These are phyloP conservation scores for Fagopyrum homotropicum DNA, from an alignment of 148 eudicot genomes.

Conservation along the genomic window DNA sequence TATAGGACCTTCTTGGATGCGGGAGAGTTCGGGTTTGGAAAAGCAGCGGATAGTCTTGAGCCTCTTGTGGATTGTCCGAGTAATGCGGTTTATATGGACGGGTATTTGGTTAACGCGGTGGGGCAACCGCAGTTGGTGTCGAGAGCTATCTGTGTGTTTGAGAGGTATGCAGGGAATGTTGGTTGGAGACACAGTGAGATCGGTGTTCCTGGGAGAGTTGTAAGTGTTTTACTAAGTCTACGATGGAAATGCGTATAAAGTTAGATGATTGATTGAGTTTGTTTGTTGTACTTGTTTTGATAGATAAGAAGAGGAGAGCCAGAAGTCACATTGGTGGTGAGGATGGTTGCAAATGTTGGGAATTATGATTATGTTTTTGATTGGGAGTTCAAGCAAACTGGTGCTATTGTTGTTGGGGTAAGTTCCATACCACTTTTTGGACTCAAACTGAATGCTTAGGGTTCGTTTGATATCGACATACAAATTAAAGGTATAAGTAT, in stretches of 20 bases:
- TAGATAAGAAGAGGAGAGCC: slow-evolving; percentile 60
- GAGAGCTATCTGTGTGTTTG: slow-evolving; percentile 58
- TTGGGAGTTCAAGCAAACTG: slow-evolving; percentile 85
- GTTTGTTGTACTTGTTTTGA: slow-evolving; percentile 5
- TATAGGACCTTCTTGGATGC: slow-evolving; percentile 68
- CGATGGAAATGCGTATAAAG: not conserved
- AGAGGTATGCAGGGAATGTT: slow-evolving; percentile 52
- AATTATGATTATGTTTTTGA: slow-evolving; percentile 88
- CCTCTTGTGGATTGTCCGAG: slow-evolving; percentile 61
- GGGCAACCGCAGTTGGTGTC: slow-evolving; percentile 45
- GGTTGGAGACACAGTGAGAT: slow-evolving; percentile 85
- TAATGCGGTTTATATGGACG: slow-evolving; percentile 59
- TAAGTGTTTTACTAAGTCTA: slow-evolving; percentile 8
- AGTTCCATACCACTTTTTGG: slow-evolving; percentile 2
- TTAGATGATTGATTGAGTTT: not conserved
- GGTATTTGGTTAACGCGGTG: slow-evolving; percentile 51
- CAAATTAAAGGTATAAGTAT: too few relatives aligned
- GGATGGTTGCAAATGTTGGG: slow-evolving; percentile 87
- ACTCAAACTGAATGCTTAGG: not conserved
- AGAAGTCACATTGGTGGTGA: slow-evolving; percentile 63
- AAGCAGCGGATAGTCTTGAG: slow-evolving; percentile 46
- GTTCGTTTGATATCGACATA: too few relatives aligned
- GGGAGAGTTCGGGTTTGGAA: slow-evolving; percentile 85
- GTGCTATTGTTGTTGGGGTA: slow-evolving; percentile 72
- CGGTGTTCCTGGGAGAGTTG: slow-evolving; percentile 78